Conservation (phyloP, 2,329 filamentous ascomycete species). For the Fusarium paranaense region DNA sequence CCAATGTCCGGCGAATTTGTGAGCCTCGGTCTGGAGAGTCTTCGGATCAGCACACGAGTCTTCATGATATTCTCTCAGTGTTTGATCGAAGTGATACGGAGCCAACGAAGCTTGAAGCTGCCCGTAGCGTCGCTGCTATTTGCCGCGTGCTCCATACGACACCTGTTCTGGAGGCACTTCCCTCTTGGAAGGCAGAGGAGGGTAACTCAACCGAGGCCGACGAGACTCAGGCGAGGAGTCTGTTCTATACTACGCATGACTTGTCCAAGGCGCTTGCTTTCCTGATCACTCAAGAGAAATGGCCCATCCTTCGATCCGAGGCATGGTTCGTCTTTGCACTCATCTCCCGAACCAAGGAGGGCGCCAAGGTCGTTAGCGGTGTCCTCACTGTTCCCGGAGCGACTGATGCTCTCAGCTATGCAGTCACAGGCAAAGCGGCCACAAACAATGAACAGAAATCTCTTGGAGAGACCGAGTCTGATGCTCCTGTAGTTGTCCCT, state of each 20-base stretch:
- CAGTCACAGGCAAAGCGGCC: slow-evolving; percentile 59
- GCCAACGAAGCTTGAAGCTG: slow-evolving; percentile 70
- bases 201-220: slow-evolving; percentile 26
- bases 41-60: slow-evolving; percentile 45
- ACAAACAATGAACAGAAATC: slow-evolving; percentile 23
- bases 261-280: slow-evolving; percentile 60
- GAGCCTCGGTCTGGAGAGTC: slow-evolving; percentile 47
- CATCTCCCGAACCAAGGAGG: slow-evolving; percentile 64
- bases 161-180: slow-evolving; percentile 45
- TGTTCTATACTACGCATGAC: slow-evolving; percentile 61
- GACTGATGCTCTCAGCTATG: slow-evolving; percentile 57
- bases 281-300: slow-evolving; percentile 68
- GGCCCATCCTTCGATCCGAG: slow-evolving; percentile 69
- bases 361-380: slow-evolving; percentile 58
- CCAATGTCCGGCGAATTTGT: slow-evolving; percentile 65
- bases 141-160: slow-evolving; percentile 66
- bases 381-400: slow-evolving; percentile 58
- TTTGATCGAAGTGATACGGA: slow-evolving; percentile 54
- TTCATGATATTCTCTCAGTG: slow-evolving; percentile 53
- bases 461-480: slow-evolving; percentile 22
- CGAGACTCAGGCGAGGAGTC: slow-evolving; percentile 28
- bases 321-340: slow-evolving; percentile 72
- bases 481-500: slow-evolving; percentile 37
- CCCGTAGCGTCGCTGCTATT: slow-evolving; percentile 63
- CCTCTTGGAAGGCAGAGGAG: slow-evolving; percentile 50